Evolutionary conservation across 345 rosid genomes (phyloP).

Genomic region (Cardiospermum halicacabum): DNA sequence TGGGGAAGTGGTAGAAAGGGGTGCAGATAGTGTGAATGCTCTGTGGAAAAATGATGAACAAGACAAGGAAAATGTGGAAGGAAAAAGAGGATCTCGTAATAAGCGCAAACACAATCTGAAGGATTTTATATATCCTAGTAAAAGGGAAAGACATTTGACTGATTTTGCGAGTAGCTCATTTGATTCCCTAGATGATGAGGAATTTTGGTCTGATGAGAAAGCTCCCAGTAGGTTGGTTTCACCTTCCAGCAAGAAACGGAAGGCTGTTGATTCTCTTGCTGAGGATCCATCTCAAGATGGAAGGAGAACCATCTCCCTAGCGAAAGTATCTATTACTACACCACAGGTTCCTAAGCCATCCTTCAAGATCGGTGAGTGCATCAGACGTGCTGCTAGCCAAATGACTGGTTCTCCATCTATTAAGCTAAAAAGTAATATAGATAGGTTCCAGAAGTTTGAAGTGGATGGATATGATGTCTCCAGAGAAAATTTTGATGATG

Average conservation of each 20-base stretch:
- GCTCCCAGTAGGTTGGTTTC: constrained; percentile 27
- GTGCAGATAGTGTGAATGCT: constrained; percentile 17
- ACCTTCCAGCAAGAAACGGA: constrained; percentile 50
- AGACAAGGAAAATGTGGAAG: constrained; percentile 18
- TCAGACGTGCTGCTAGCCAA: constrained; percentile 89
- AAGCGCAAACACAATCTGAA: constrained; percentile 70
- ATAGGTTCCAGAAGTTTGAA: constrained; percentile 31
- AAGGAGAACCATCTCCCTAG: constrained; percentile 56
- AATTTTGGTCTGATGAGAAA: constrained; percentile 37
- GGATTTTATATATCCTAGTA: constrained; percentile 37
- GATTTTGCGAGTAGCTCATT: constrained; percentile 47
- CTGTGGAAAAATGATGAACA: constrained; percentile 21
- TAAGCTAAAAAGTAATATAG: constrained; percentile 44
- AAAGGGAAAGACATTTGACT: constrained; percentile 48
- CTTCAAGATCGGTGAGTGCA: constrained; percentile 89
- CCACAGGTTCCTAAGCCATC: constrained; percentile 50
- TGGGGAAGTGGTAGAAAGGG: constrained; percentile 31
- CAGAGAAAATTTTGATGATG: constrained; percentile 32
- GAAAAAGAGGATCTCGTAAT: constrained; percentile 31
- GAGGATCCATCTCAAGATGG: constrained; percentile 48
- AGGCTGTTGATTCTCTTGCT: constrained; percentile 39
- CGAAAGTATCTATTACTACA: constrained; percentile 45
- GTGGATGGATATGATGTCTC: constrained; percentile 38
- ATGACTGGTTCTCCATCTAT: constrained; percentile 74
- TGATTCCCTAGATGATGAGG: constrained; percentile 43